Evolutionary conservation across 1,284 basidiomycete genomes (phyloP).

Genomic region (Ceratobasidium sp.): DNA sequence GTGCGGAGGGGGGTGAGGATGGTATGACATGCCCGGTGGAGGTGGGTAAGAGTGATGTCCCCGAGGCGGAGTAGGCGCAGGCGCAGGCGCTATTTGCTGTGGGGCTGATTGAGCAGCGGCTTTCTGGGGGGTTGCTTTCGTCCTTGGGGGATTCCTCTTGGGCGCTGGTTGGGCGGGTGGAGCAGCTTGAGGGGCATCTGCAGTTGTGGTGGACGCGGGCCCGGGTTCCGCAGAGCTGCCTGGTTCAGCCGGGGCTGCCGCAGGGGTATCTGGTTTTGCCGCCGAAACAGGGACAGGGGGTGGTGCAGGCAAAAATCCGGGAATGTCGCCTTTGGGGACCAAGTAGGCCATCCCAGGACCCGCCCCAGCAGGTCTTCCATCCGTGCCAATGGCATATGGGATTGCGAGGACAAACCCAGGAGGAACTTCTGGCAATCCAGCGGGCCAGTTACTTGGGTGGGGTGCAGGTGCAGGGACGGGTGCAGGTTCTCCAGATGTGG

Average conservation of each 20-base stretch:
- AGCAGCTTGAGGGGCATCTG: background rate
- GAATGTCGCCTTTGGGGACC: conserved; percentile 17
- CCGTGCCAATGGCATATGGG: conserved; percentile 20
- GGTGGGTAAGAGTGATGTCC: conserved; percentile 2
- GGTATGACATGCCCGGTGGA: background rate
- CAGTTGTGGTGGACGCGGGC: background rate
- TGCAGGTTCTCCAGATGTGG: background rate
- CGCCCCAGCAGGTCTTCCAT: conserved; percentile 18
- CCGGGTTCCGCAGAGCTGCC: background rate
- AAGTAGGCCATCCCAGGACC: conserved; percentile 28
- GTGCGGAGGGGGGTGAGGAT: conserved; percentile 12
- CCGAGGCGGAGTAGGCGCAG: background rate
- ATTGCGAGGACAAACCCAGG: conserved; percentile 29
- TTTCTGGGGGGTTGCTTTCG: background rate
- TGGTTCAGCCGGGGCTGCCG: background rate
- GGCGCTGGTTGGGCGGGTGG: background rate
- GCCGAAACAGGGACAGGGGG: background rate
- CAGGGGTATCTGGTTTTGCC: background rate
- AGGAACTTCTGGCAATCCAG: conserved; percentile 10
- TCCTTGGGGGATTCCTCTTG: background rate
- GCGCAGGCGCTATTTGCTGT: background rate
- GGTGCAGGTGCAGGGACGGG: background rate
- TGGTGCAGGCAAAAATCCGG: background rate
- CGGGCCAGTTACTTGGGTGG: conserved; percentile 18
- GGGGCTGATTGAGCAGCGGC: background rate